Evolutionary conservation across 2,329 filamentous ascomycete genomes (phyloP), one percentile per base, ranked within the genome.

Genomic region (Venturia asperata): DNA sequence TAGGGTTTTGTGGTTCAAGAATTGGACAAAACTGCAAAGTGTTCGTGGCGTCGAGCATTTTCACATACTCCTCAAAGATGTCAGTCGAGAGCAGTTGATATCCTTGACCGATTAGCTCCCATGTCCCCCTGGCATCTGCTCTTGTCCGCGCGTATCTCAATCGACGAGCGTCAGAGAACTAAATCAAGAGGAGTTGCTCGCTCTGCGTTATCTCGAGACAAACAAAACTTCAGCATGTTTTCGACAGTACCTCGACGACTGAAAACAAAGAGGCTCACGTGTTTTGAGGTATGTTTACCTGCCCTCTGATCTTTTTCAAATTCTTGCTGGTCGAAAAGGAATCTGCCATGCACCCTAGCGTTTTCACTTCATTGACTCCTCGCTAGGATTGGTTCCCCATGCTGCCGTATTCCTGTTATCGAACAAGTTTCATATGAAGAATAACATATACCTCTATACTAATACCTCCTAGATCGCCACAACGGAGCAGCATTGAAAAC

Each of bases 1-100:
- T 24, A 79, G 80, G 68, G 80, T 87, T 30, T 71, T 84, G 66
- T 87, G 85, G 85, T 87, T 87, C 71, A 87, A 86, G 78, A 87
- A 87, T 69, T 85, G 83, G 78, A 81, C 80, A 10, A 79, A 79
- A 45, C 70, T 87, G 73, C 85, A 87, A 74, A 86, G 83, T 69
- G 83, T 87, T 58, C 75, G 83, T 64, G 80, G 81, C 0, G 72
- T 85, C 41, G 83, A 85, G 69, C 83, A 85, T 76, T 76, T 85
- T 7, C 83, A 85, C 75, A 76, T 85, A 21, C 71, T 85, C 24
- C 73, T 85, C 1, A 75, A 74, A 63, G 78, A 80, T 73, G 80
- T 64, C n/a, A 39, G 21, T 39, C 30, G 37, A 30, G 49, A 58
- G 7, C 66, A 61, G 19, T 41, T 66, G 45, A n/a, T 42, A n/a